Percentiles rank a stretch among this genome's conserved stretches.
These are phyloP conservation scores for Fraxinus excelsior DNA, from an alignment of 257 asterid genomes.

Conservation along the genomic window DNA sequence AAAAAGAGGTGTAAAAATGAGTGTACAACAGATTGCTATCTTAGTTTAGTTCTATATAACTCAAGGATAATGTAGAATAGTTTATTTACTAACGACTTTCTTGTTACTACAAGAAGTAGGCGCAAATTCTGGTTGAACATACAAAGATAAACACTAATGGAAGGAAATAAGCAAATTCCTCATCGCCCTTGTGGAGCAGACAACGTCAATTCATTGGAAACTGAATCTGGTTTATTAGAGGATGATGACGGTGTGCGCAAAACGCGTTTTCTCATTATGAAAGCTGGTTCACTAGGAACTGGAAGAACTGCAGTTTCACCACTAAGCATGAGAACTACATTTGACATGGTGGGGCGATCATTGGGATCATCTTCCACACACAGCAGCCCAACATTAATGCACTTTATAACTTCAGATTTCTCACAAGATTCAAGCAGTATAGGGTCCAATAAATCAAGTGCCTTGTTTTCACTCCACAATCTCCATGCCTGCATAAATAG, in stretches of 20 bases:
- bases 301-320: neutral
- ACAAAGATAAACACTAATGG: neutral
- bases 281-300: neutral
- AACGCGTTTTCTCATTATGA: neutral
- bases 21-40: too few species aligned
- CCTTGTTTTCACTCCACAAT: neutral
- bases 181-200: neutral
- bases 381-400: neutral
- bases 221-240: neutral
- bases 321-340: neutral
- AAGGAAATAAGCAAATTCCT: neutral
- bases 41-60: too few species aligned
- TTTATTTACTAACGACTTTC: too few species aligned
- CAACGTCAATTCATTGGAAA: neutral
- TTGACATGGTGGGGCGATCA: neutral
- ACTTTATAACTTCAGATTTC: neutral
- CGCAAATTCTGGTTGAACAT: too few species aligned
- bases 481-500: neutral
- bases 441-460: neutral
- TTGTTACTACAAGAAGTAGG: too few species aligned
- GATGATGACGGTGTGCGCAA: neutral
- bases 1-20: too few species aligned
- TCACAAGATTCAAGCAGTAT: neutral
- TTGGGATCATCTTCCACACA: neutral
- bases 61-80: too few species aligned